Evolutionary conservation across 2,329 filamentous ascomycete species (phyloP).

Genomic region (Aphanocladium album): DNA sequence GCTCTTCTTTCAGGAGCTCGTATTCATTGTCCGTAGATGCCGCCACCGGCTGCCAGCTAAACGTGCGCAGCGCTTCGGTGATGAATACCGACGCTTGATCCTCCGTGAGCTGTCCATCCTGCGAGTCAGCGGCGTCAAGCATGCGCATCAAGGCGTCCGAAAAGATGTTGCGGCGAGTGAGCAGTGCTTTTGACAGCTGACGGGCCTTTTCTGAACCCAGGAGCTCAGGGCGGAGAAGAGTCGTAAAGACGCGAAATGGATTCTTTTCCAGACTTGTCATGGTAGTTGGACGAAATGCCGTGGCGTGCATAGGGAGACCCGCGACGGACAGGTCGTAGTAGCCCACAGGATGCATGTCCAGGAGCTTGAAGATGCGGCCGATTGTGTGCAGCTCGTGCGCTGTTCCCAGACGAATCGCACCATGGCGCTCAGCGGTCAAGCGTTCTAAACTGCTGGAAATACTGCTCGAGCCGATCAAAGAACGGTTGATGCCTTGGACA

Average conservation of each 20-base stretch:
- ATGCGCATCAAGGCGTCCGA: slow-evolving; percentile 31
- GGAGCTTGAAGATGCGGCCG: slow-evolving; percentile 38
- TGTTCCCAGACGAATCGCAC: slow-evolving; percentile 45
- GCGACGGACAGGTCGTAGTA: slow-evolving; percentile 47
- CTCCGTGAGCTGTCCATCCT: slow-evolving; percentile 22
- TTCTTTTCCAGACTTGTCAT: slow-evolving; percentile 30
- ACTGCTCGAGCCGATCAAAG: background rate
- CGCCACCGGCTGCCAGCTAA: slow-evolving; percentile 42
- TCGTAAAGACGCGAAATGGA: slow-evolving; percentile 38
- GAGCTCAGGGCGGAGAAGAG: slow-evolving; percentile 36
- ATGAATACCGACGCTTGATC: slow-evolving; percentile 35
- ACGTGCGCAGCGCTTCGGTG: slow-evolving; percentile 38
- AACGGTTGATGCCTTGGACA: slow-evolving; percentile 23
- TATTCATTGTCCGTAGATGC: slow-evolving; percentile 38
- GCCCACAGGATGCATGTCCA: slow-evolving; percentile 45
- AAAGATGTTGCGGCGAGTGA: slow-evolving; percentile 38
- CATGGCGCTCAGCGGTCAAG: slow-evolving; percentile 33
- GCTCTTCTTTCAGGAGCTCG: slow-evolving; percentile 33
- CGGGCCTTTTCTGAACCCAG: slow-evolving; percentile 23
- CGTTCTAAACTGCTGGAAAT: slow-evolving; percentile 3
- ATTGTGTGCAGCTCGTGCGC: slow-evolving; percentile 37
- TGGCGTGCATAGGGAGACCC: slow-evolving; percentile 46
- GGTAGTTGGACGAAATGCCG: slow-evolving; percentile 41
- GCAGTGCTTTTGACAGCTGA: slow-evolving; percentile 27
- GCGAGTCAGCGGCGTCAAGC: slow-evolving; percentile 29